Conservation (phyloP, 139 green algal genomes). For the Chlorella sp. region DNA sequence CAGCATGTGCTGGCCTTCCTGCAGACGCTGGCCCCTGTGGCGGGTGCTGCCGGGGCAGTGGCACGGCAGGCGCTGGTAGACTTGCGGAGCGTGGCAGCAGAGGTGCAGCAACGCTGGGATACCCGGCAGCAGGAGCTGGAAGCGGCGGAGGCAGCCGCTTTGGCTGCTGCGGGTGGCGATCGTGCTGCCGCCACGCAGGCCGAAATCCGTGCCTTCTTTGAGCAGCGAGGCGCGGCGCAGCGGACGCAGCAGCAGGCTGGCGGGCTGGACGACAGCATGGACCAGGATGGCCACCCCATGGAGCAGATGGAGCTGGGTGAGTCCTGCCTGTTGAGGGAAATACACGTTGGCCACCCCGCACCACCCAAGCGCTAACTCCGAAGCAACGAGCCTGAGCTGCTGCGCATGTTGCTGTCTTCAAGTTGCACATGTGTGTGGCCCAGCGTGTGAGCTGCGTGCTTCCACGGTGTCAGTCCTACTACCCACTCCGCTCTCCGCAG, state of each 20-base stretch:
- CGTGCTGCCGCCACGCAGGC: conserved; percentile 1
- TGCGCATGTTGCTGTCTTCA: too few species aligned
- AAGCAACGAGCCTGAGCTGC: too few species aligned
- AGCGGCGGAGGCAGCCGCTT: not conserved
- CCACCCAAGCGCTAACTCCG: too few species aligned
- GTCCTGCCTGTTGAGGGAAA: not conserved
- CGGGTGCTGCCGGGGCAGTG: conserved; percentile 33
- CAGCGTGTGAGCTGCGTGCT: too few species aligned
- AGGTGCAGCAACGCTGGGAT: conserved; percentile 25
- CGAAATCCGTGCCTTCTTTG: conserved; percentile 48
- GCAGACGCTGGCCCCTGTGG: conserved; percentile 45
- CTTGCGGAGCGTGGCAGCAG: not conserved
- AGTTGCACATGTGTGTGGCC: too few species aligned
- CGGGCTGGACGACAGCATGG: not conserved
- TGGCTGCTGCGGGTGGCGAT: not conserved
- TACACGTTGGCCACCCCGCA: too few species aligned
- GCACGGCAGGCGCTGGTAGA: conserved; percentile 15
- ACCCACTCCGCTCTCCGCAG: too few species aligned
- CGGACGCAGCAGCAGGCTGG: not conserved
- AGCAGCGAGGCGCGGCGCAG: not conserved
- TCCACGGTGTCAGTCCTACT: not conserved
- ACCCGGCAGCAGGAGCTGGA: not conserved
- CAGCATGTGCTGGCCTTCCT: conserved; percentile 67
- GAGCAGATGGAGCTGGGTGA: not conserved
- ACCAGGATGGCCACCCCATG: not conserved